Evolutionary conservation across 2,329 filamentous ascomycete species (phyloP).

Genomic region (Chaetomiaceae sp.): DNA sequence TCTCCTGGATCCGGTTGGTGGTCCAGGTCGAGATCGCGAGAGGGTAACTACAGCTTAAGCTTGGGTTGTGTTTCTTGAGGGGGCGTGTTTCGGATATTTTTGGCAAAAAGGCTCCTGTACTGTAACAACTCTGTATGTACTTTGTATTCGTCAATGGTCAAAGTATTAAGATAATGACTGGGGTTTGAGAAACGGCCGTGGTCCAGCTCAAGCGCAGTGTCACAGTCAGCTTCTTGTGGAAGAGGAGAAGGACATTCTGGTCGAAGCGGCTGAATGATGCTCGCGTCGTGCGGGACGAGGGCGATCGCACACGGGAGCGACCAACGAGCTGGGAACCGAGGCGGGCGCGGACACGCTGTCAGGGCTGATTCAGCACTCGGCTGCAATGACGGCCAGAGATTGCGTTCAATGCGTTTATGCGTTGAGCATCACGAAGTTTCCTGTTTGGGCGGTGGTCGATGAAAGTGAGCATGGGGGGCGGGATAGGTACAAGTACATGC

Average conservation of each 20-base stretch:
- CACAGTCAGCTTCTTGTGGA: neutral
- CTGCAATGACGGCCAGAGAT: constrained; percentile 23
- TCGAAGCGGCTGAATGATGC: neutral
- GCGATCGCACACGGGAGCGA: constrained; percentile 25
- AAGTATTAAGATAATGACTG: neutral
- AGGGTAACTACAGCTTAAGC: neutral
- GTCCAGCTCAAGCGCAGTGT: neutral
- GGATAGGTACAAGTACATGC: neutral
- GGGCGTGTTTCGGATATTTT: neutral
- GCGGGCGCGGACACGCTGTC: constrained; percentile 1
- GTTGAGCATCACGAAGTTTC: constrained; percentile 4
- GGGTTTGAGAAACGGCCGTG: neutral
- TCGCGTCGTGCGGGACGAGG: constrained; percentile 12
- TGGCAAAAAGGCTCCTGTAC: neutral
- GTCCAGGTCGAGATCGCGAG: constrained; percentile 1
- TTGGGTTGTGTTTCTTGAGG: neutral
- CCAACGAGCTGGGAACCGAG: constrained; percentile 20
- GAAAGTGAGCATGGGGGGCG: neutral
- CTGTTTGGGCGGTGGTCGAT: neutral
- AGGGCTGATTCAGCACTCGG: constrained; percentile 26
- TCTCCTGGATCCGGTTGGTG: constrained; percentile 18
- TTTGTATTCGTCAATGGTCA: too few species aligned
- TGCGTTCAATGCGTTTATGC: constrained; percentile 30
- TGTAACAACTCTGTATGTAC: constrained; percentile 3
- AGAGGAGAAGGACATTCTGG: too few species aligned